Conservation (phyloP, 345 rosid species). For the Populus nigra region DNA sequence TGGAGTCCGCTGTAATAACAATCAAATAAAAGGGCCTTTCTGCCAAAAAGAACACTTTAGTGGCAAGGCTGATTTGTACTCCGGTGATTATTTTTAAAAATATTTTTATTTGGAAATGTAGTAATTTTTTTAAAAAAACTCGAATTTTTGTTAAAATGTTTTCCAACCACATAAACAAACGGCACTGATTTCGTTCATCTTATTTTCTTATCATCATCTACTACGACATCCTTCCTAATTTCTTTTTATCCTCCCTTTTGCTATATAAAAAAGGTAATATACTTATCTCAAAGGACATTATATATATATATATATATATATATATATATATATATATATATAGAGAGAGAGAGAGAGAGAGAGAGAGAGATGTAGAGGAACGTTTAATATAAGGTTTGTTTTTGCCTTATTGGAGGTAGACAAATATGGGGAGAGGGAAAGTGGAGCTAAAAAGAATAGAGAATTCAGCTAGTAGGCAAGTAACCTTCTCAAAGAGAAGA, state of each 20-base stretch:
- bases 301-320: no score
- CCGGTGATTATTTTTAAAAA: no score
- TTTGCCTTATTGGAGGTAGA: neutral
- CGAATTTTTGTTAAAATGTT: no score
- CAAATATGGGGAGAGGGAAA: constrained; percentile 61
- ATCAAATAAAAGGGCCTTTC: neutral
- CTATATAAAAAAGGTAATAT: no score
- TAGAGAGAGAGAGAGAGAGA: no score
- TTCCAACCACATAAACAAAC: neutral
- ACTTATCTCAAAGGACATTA: no score
- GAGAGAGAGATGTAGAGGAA: no score
- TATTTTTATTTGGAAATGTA: no score
- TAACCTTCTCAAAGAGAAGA: constrained; percentile 64
- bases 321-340: neutral
- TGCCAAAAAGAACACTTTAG: neutral
- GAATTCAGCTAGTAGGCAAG: constrained; percentile 57
- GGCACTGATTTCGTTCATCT: neutral
- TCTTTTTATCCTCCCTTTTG: no score
- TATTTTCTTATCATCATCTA: neutral
- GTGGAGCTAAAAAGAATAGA: constrained; percentile 63
- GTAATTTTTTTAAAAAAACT: no score
- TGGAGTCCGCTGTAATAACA: neutral
- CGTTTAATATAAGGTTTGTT: neutral
- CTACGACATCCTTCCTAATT: no score
- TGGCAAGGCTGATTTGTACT: neutral